Base-by-base conservation (phyloP, 1,284 basidiomycete genomes). In the Ustilago hordei region DNA sequence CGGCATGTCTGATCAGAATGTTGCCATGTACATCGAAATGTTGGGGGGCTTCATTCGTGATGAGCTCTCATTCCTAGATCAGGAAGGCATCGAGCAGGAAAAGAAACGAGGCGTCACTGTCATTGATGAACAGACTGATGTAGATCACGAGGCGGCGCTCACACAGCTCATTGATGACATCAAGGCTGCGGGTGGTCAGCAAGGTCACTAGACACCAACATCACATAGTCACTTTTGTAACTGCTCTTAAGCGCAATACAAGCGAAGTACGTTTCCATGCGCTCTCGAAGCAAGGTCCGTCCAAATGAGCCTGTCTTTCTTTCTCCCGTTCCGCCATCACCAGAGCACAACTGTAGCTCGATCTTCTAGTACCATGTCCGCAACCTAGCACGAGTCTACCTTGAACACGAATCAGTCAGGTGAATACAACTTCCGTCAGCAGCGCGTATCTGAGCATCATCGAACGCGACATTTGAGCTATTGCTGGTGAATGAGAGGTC, bases 101-200 rank as follows among this genome's bases (percentile, higher is more conserved):
- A 58, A 38, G n/a, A 3, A 60, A 50, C 57, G 65, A 1, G 70
- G 70, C 4, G 47, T 73, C 31, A 19, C 31, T 3, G 58, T 73
- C 17, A 39, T 73, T 23, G 28, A 41, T 0, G 70, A 73, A 32
- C 60, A 60, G 8, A 35, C 55, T 34, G 34, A 53, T 8, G 60
- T 68, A 12, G 61, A 73, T 35, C 8, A 55, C 57, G 64, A 60
- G 31, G 47, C 61, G 23, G 67, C 61, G 3, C 17, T 72, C 28
- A 55, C 60, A 43, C 9, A 15, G 15, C 55, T 65, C 32, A 52
- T 65, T 15, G 65, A 57, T 9, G 12, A 60, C 23, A 34, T 60
- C 28, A 60, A 41, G 36, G 2, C 13, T 17, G 39, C 11, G 15
- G 11, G 13, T 15, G 39, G 6, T 17, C 39, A 41, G 39, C 39